Base-by-base conservation (phyloP, 352 stramenopile genomes). In the Phytophthora sojae region DNA sequence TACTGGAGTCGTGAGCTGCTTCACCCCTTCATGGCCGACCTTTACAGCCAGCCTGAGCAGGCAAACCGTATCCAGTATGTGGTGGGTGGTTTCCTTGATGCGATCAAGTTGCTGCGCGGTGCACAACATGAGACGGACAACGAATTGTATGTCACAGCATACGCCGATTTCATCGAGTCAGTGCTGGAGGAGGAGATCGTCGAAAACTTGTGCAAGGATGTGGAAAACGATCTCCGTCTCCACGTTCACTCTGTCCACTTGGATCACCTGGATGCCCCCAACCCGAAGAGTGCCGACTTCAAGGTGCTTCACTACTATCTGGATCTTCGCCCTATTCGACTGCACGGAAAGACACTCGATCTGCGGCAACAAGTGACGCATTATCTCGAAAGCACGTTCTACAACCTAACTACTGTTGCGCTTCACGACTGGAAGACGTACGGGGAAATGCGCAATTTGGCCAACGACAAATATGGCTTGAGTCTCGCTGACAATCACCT, bases 371-470 rank as follows among this genome's bases (percentile, higher is more conserved):
- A 90, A 35, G 93, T 99, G 17, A 95, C 90, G 35, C 85, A 96
- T 65, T 98, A 98, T 66, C 77, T 99, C n/a, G 93, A 98, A 63
- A 95, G 83, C 61, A 97, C 87, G 44, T 98, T 99, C 67, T 99
- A 99, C 75, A 97, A 98, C 60, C 85, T 98, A 49, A 98, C 95
- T 26, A 97, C 92, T 4, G 80, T 99, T 3, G 92, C 92, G 35
- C 70, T 98, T n/a, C 94, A 99, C 68, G 96, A 99, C 73, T 98
- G 94, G 91, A 97, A 96, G 69, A 98, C 93, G 17, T 99, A 96
- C 59, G 87, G 89, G 6, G 94, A 98, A 56, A 99, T 98, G 94
- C 92, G 92, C 19, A 95, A 95, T 32, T 78, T 98, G 9, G 95
- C 95, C 21, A 93, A 96, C 59, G 91, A 98, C 77, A 98, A 97